phyloP scores from a whole-genome alignment of 441 rosid genomes.

The Codiaeum variegatum region DNA sequence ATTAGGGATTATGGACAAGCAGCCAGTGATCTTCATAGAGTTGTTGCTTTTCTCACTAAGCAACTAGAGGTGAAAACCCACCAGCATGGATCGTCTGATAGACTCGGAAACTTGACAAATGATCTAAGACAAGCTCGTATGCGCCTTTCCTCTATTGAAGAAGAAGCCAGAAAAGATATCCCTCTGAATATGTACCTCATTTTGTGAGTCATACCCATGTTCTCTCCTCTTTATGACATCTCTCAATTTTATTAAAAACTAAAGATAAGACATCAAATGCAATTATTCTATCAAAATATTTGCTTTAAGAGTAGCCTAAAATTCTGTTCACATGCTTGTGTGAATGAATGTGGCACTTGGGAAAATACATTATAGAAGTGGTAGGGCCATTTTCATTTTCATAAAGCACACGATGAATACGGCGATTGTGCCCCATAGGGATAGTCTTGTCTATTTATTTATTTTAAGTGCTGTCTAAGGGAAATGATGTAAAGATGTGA shows the following conservation, averaged over 20 bases:
- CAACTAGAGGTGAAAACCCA: slow-evolving; percentile 56
- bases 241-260: neutral
- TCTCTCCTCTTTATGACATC: neutral
- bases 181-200: slow-evolving; percentile 80
- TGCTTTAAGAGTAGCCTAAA: neutral
- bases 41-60: slow-evolving; percentile 48
- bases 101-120: slow-evolving; percentile 40
- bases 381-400: neutral
- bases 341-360: neutral
- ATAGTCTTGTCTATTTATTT: neutral
- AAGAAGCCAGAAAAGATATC: slow-evolving; percentile 65
- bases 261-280: neutral
- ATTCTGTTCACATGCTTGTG: neutral
- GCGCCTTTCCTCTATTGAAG: slow-evolving; percentile 62
- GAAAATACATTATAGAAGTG: neutral
- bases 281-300: neutral
- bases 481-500: neutral
- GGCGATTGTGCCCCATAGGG: neutral
- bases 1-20: slow-evolving; percentile 88
- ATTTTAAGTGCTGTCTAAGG: neutral
- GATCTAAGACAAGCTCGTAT: slow-evolving; percentile 69
- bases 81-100: slow-evolving; percentile 45
- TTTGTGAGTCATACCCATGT: slow-evolving; percentile 51
- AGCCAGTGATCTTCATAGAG: slow-evolving; percentile 65
- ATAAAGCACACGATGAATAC: no score